Evolutionary conservation across 495 filamentous ascomycete species (phyloP).

Genomic region (Clavariopsis aquatica): DNA sequence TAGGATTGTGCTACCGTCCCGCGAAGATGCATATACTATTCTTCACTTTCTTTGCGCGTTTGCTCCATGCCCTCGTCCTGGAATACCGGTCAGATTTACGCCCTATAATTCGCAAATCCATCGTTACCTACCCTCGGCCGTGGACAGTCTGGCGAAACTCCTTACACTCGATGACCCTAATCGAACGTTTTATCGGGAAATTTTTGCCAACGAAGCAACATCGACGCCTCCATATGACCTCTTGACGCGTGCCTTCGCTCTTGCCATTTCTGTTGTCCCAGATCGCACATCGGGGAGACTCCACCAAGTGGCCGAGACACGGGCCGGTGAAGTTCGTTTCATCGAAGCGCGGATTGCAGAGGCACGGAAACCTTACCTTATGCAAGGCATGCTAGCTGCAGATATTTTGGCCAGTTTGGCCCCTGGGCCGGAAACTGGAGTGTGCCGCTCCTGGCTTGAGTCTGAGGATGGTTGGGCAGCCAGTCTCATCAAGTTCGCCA

Average conservation of each 20-base stretch:
- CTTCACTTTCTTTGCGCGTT: slow-evolving; percentile 90
- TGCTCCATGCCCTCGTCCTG: slow-evolving; percentile 69
- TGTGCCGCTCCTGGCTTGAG: slow-evolving; percentile 81
- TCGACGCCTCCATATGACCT: slow-evolving; percentile 70
- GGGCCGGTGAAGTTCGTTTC: slow-evolving; percentile 10
- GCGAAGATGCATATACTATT: slow-evolving; percentile 83
- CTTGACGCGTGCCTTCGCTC: slow-evolving; percentile 82
- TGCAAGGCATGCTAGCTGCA: slow-evolving; percentile 88
- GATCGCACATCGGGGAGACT: slow-evolving; percentile 49
- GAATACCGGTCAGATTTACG: slow-evolving; percentile 60
- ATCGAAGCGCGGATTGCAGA: slow-evolving; percentile 63
- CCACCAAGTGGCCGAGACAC: slow-evolving; percentile 10
- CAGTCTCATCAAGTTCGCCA: slow-evolving; percentile 71
- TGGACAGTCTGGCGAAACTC: slow-evolving; percentile 88
- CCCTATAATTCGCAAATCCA: slow-evolving; percentile 78
- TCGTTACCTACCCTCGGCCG: slow-evolving; percentile 82
- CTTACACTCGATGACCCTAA: slow-evolving; percentile 94
- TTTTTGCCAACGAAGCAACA: slow-evolving; percentile 71
- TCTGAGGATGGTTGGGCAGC: slow-evolving; percentile 83
- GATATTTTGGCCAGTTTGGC: slow-evolving; percentile 80
- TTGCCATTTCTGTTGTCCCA: slow-evolving; percentile 83
- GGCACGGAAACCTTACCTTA: slow-evolving; percentile 78
- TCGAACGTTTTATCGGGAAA: slow-evolving; percentile 72
- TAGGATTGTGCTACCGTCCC: slow-evolving; percentile 75
- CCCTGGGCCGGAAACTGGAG: slow-evolving; percentile 66